These are phyloP conservation scores for Clarireedia homoeocarpa DNA, from an alignment of 2,329 filamentous ascomycete species.

Conservation along the genomic window DNA sequence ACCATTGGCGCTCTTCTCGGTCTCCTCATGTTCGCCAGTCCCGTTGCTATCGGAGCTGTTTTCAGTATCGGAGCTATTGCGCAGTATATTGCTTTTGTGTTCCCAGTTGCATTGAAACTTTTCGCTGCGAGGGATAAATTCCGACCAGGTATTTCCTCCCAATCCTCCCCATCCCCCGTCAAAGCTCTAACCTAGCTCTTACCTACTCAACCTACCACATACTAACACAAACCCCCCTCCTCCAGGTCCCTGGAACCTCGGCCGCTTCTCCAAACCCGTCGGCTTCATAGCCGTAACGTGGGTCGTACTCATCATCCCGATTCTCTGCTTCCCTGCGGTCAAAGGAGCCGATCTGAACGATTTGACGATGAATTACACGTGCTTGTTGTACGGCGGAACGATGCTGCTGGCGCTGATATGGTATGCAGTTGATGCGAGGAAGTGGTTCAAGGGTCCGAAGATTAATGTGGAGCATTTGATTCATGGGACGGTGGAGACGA, in stretches of 20 bases:
- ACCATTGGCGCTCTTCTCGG: slow-evolving; percentile 50
- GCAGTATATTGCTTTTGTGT: slow-evolving; percentile 54
- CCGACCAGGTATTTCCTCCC: slow-evolving; percentile 40
- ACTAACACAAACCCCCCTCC: slow-evolving; percentile 32
- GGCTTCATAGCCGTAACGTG: slow-evolving; percentile 51
- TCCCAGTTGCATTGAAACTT: slow-evolving; percentile 50
- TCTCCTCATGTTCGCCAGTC: slow-evolving; percentile 57
- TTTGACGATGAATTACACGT: slow-evolving; percentile 60
- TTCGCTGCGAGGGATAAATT: slow-evolving; percentile 56
- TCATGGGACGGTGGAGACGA: neutral
- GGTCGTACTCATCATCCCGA: slow-evolving; percentile 58
- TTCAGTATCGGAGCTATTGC: slow-evolving; percentile 65
- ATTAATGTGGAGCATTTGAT: slow-evolving; percentile 47
- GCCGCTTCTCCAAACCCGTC: slow-evolving; percentile 47
- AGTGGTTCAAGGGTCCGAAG: slow-evolving; percentile 65
- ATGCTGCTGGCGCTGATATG: slow-evolving; percentile 53
- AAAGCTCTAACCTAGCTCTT: neutral
- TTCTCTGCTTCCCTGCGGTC: slow-evolving; percentile 55
- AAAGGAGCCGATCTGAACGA: slow-evolving; percentile 45
- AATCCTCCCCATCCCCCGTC: neutral
- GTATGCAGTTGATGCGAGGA: slow-evolving; percentile 55
- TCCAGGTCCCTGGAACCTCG: slow-evolving; percentile 54
- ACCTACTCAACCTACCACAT: neutral
- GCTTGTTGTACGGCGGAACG: slow-evolving; percentile 55
- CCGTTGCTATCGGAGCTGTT: slow-evolving; percentile 55